phyloP scores from a whole-genome alignment of 495 filamentous ascomycete genomes.

The Aspergillus affinis region DNA sequence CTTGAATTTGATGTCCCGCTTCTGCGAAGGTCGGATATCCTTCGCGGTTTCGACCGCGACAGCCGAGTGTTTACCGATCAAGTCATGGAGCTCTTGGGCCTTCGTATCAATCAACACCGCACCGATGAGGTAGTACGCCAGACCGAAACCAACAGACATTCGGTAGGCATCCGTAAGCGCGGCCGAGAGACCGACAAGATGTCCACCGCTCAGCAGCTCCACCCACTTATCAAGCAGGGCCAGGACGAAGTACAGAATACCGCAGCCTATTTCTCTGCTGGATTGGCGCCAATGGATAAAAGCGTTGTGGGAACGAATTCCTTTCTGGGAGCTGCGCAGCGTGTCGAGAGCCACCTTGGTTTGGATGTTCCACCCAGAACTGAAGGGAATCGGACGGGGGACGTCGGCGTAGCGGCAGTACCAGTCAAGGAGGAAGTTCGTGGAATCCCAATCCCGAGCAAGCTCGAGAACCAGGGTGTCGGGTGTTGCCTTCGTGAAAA shows the following conservation, averaged over 20 bases:
- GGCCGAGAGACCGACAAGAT: constrained; percentile 43
- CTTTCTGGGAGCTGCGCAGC: constrained; percentile 54
- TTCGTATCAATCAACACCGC: constrained; percentile 60
- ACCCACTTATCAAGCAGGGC: constrained; percentile 62
- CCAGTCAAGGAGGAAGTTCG: constrained; percentile 60
- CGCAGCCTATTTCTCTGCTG: constrained; percentile 56
- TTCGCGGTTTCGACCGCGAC: constrained; percentile 32
- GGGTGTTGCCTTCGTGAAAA: constrained; percentile 40
- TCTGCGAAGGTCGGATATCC: constrained; percentile 44
- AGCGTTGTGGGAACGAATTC: constrained; percentile 58
- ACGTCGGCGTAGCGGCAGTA: constrained; percentile 54
- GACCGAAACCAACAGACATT: constrained; percentile 55
- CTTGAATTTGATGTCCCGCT: constrained; percentile 45
- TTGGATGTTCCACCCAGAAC: constrained; percentile 62
- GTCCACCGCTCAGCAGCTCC: constrained; percentile 48
- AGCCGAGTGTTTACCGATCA: constrained; percentile 42
- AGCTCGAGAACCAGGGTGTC: constrained; percentile 50
- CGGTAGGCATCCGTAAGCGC: constrained; percentile 41
- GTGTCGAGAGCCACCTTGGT: constrained; percentile 56
- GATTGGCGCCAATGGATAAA: constrained; percentile 63
- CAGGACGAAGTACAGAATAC: constrained; percentile 57
- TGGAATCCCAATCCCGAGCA: constrained; percentile 53
- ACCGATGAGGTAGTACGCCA: constrained; percentile 60
- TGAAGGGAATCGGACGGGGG: constrained; percentile 54
- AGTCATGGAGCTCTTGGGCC: constrained; percentile 51